Evolutionary conservation across 192 early-diverging fungal species (phyloP).

Genomic region (Backusella liffmaniae): DNA sequence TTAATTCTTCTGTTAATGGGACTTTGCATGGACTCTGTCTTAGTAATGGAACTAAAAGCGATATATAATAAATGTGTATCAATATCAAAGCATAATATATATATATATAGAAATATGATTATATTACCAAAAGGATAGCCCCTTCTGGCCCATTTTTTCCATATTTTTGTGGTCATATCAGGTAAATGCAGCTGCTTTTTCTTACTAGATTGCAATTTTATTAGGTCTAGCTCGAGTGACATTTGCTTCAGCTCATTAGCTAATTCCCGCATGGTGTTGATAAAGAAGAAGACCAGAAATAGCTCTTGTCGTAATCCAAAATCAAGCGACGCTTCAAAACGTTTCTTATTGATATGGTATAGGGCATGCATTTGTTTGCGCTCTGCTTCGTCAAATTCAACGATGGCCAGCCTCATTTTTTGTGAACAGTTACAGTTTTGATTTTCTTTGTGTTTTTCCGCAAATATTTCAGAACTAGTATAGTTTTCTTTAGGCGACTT

Average conservation of each 20-base stretch:
- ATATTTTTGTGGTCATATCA: conserved; percentile 27
- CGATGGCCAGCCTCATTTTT: conserved; percentile 4
- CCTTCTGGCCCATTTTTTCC: conserved; percentile 34
- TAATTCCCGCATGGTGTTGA: conserved; percentile 48
- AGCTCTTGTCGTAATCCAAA: conserved; percentile 42
- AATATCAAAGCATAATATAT: not conserved
- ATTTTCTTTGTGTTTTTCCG: not conserved
- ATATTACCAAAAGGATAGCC: conserved; percentile 16
- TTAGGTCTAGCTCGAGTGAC: conserved; percentile 1
- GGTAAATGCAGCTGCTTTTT: conserved; percentile 32
- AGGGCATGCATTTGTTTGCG: conserved; percentile 18
- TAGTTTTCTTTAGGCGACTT: not conserved
- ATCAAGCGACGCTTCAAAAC: not conserved
- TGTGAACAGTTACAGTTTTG: conserved; percentile 22
- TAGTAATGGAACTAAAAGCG: not conserved
- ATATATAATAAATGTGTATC: not conserved
- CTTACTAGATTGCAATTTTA: conserved; percentile 8
- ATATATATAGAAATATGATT: not conserved
- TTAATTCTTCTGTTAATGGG: not conserved
- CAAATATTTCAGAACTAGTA: not conserved
- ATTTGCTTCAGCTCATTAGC: conserved; percentile 40
- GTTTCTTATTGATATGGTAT: conserved; percentile 1
- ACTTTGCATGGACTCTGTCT: not conserved
- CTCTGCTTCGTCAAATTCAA: conserved; percentile 27
- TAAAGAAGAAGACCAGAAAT: conserved; percentile 50